Evolutionary conservation across 257 asterid species (phyloP).

Genomic region (Solanum peruvianum): DNA sequence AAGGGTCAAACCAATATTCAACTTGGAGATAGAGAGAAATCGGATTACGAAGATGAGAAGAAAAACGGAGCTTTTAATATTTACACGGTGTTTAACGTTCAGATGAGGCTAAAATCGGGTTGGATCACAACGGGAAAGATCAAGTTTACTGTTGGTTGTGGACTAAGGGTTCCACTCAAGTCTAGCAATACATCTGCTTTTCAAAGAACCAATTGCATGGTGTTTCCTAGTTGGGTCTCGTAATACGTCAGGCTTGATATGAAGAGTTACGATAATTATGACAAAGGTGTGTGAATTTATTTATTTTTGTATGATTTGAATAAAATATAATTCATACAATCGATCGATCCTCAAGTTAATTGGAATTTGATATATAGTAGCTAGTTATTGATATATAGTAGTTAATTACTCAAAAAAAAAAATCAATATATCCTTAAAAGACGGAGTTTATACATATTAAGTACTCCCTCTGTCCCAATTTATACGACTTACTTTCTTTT

Average conservation of each 20-base stretch:
- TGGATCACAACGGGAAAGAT: slow-evolving; percentile 30
- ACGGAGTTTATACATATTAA: not conserved
- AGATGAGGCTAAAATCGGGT: slow-evolving; percentile 33
- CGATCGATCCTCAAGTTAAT: not conserved
- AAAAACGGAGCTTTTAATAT: slow-evolving; percentile 23
- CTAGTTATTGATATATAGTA: not conserved
- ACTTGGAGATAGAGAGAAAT: slow-evolving; percentile 19
- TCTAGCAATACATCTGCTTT: slow-evolving; percentile 28
- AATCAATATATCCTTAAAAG: not conserved
- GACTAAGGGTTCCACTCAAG: slow-evolving; percentile 40
- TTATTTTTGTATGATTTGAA: not conserved
- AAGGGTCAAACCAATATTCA: slow-evolving; percentile 16
- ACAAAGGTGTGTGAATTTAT: not conserved
- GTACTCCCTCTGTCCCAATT: too few species aligned
- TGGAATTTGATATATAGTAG: not conserved
- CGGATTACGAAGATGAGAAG: slow-evolving; percentile 23
- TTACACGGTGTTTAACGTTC: slow-evolving; percentile 32
- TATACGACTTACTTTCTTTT: too few species aligned
- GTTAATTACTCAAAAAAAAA: not conserved
- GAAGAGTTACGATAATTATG: not conserved
- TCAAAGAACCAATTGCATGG: slow-evolving; percentile 32
- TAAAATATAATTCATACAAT: not conserved
- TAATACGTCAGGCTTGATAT: not conserved
- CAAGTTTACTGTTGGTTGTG: slow-evolving; percentile 56
- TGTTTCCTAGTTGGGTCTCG: not conserved